Evolutionary conservation across 225 moss, liverwort and hornwort genomes (phyloP), one percentile per base, ranked within the genome.

Genomic region (Sphagnum tenellum): DNA sequence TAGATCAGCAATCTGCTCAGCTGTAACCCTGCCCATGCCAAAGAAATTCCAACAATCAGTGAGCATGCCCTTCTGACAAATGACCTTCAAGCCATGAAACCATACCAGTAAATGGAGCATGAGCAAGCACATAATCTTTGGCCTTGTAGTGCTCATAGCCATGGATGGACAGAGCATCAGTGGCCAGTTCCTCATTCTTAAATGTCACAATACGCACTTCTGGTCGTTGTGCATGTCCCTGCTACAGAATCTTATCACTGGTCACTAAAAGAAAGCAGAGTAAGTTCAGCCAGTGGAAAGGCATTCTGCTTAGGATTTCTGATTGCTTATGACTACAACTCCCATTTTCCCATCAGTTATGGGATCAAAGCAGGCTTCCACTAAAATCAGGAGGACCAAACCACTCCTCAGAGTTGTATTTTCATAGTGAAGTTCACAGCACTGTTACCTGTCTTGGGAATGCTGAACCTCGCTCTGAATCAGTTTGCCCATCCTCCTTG

Each of bases 91-190:
- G 64, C 4, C 8, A 10, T 9, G 29, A 29, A 29, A 29, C 29
- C 77, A 73, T 75, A 89, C 98, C 93, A 66, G 85, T 59, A 68
- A 87, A 98, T 58, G 93, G 93, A 57, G 93, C 75, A 81, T 98
- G 86, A 59, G 87, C 90, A 70, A 98, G 90, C 7, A 90, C 79
- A 69, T 98, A 98, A 72, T 98, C 98, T 72, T 90, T 98, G 52
- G 93, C 93, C 79, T 82, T 82, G 75, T 93, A 98, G 73, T 82
- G 93, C 82, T 98, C 98, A 74, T 93, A 93, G 65, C 93, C 90
- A 75, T 90, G 93, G 64, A 93, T 89, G 61, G 98, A 81, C 55
- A 93, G 82, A 70, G 98, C 90, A 81, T 98, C 87, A 50, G 93
- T 90, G 46, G 98, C 87, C 57, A 93, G 80, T 78, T 98, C 98